These are phyloP conservation scores for Asterionellopsis glacialis DNA, from an alignment of 108 stramenopile genomes.

Conservation along the genomic window DNA sequence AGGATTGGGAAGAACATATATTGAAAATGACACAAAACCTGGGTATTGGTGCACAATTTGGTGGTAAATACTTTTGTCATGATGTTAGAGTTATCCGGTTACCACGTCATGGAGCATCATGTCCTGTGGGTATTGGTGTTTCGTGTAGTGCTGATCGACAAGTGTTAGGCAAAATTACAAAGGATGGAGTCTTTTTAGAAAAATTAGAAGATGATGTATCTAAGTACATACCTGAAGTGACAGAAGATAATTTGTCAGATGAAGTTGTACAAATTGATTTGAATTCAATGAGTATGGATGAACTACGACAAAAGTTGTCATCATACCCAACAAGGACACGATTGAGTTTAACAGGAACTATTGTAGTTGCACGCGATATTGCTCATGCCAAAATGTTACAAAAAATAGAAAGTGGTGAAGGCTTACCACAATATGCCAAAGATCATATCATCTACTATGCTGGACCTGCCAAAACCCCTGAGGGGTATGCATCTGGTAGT, in stretches of 20 bases:
- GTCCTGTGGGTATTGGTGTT: constrained; percentile 96
- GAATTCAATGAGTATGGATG: constrained; percentile 82
- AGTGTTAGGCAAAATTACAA: constrained; percentile 90
- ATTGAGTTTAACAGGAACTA: constrained; percentile 82
- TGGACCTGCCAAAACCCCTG: constrained; percentile 95
- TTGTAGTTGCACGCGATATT: constrained; percentile 96
- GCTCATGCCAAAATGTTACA: constrained; percentile 95
- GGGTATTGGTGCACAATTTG: constrained; percentile 96
- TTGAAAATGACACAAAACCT: constrained; percentile 85
- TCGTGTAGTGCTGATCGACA: constrained; percentile 96
- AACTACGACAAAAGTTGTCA: constrained; percentile 74
- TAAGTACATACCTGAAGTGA: constrained; percentile 92
- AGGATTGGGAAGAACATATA: constrained; percentile 86
- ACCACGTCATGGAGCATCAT: constrained; percentile 94
- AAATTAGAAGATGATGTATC: constrained; percentile 86
- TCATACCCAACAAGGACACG: constrained; percentile 85
- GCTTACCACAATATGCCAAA: constrained; percentile 93
- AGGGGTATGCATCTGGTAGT: constrained; percentile 91
- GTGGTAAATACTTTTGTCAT: constrained; percentile 98
- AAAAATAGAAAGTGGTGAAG: constrained; percentile 87
- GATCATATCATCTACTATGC: constrained; percentile 96
- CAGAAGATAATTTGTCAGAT: constrained; percentile 38
- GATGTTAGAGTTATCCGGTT: constrained; percentile 92
- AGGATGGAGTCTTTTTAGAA: constrained; percentile 94
- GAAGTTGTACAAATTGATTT: constrained; percentile 85